Percentiles rank a stretch among this genome's conserved stretches.
phyloP scores from a whole-genome alignment of 768 basidiomycete species.

The Paxillus ammoniavirescens region DNA sequence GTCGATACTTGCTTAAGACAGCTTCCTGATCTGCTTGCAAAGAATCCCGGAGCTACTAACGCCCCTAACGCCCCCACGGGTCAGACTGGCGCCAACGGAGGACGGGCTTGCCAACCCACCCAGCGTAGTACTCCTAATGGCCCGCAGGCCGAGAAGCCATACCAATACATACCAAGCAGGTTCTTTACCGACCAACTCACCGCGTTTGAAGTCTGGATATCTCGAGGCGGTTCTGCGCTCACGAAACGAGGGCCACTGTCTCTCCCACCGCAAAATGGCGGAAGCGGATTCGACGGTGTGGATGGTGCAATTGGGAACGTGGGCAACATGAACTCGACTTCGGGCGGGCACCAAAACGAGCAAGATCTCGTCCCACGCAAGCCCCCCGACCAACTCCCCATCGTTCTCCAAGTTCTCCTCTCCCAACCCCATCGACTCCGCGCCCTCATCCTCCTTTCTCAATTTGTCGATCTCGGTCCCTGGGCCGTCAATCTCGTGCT shows the following conservation, averaged over 20 bases:
- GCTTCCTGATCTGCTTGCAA: conserved; percentile 76
- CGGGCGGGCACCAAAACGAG: conserved; percentile 17
- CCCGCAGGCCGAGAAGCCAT: conserved; percentile 44
- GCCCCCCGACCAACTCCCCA: conserved; percentile 95
- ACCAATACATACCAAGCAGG: conserved; percentile 78
- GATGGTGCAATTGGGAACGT: conserved; percentile 15
- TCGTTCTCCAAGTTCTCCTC: conserved; percentile 94
- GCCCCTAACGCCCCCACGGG: conserved; percentile 21
- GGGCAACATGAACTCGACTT: conserved; percentile 13
- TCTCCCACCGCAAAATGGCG: conserved; percentile 50
- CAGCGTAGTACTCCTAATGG: conserved; percentile 25
- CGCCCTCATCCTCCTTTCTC: conserved; percentile 92
- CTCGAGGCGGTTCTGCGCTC: conserved; percentile 83
- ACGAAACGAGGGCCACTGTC: conserved; percentile 76
- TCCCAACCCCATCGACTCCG: conserved; percentile 95
- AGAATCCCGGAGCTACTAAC: conserved; percentile 25
- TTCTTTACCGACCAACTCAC: conserved; percentile 97
- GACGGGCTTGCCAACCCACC: conserved; percentile 15
- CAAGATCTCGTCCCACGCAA: conserved; percentile 73
- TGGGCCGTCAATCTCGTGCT: conserved; percentile 98
- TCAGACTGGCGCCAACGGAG: conserved; percentile 6
- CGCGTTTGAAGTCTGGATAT: conserved; percentile 98
- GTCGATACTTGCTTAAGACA: conserved; percentile 93
- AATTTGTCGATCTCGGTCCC: conserved; percentile 97
- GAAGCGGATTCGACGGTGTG: conserved; percentile 25